phyloP scores from a whole-genome alignment of 495 filamentous ascomycete genomes.

The Neurospora tetrasperma region DNA sequence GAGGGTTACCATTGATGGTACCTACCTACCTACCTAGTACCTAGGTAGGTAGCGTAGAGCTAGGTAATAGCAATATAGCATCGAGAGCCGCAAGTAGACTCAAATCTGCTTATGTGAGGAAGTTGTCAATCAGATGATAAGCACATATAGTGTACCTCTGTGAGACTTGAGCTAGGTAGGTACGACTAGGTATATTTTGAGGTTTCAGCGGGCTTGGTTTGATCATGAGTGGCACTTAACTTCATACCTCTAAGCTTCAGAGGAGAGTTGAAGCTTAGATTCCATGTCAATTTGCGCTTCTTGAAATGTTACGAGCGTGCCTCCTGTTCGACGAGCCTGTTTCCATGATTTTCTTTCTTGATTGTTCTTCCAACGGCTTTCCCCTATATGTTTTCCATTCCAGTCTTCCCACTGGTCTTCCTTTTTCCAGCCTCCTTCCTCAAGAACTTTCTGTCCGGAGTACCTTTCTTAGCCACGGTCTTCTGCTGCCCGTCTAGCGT shows the following conservation, averaged over 20 bases:
- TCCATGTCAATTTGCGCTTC: background rate
- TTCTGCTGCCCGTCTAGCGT: background rate
- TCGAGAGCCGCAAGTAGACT: background rate
- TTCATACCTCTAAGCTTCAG: background rate
- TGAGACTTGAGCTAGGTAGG: too few species aligned
- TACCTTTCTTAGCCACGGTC: background rate
- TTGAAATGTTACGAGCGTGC: background rate
- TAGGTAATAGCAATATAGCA: background rate
- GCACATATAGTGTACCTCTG: too few species aligned
- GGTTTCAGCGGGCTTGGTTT: background rate
- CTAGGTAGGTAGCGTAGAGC: too few species aligned
- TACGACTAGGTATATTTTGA: background rate
- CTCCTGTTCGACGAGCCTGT: background rate
- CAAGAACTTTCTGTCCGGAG: background rate
- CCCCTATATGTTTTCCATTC: background rate
- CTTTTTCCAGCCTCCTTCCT: background rate
- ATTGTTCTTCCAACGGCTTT: background rate
- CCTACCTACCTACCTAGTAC: too few species aligned
- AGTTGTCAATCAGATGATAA: background rate
- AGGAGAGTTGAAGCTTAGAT: background rate
- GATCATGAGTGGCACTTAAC: background rate
- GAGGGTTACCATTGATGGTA: background rate
- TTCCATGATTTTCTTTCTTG: background rate
- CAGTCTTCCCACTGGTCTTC: background rate
- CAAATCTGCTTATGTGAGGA: background rate